Base-by-base conservation (phyloP, 495 filamentous ascomycete genomes). In the Podospora anserina region DNA sequence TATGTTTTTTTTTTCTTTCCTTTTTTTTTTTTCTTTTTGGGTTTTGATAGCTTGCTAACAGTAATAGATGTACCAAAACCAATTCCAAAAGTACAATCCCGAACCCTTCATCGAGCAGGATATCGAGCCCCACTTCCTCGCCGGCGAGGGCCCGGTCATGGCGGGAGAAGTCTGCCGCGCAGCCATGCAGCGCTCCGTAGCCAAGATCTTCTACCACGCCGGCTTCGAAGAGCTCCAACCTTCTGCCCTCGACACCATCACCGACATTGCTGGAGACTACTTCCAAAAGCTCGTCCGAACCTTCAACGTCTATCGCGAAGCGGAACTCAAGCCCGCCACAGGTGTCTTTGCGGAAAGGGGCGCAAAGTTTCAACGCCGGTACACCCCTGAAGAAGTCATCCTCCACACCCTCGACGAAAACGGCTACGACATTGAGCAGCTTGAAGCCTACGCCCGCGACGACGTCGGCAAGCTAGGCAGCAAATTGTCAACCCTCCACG, bases 181-280 rank as follows among this genome's bases (percentile, higher is more conserved):
- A 23, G 93, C 92, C 15, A 75, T 99, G 65, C 92, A 97, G 74
- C 88, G 96, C 65, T 94, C 92, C 26, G 89, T 97, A 26, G 93
- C 89, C 34, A 95, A 99, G 81, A 86, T 99, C 27, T 96, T 97
- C 73, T 97, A 97, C 75, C 93, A 97, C 79, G 90, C 96, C 65
- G 95, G 95, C 6, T 99, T 98, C 70, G 95, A 99, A 78, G 96
- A 99, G 73, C 93, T 94, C 69, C 95, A 99, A 72, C 95, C 95
- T 5, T 94, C 92, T 39, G 94, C 95, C 56, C 80, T 99, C 34
- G 96, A 98, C 68, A 86, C 90, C 1, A 88, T 94, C 53, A 97
- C 96, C 0, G 94, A 97, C 73, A 88, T 97, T 59, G 93, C 94
- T 0, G 88, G 88, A 26, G 91, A 97, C 71, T 98, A 92, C 77